Conservation (phyloP, 1,284 basidiomycete genomes). For the Boletus sp. region DNA sequence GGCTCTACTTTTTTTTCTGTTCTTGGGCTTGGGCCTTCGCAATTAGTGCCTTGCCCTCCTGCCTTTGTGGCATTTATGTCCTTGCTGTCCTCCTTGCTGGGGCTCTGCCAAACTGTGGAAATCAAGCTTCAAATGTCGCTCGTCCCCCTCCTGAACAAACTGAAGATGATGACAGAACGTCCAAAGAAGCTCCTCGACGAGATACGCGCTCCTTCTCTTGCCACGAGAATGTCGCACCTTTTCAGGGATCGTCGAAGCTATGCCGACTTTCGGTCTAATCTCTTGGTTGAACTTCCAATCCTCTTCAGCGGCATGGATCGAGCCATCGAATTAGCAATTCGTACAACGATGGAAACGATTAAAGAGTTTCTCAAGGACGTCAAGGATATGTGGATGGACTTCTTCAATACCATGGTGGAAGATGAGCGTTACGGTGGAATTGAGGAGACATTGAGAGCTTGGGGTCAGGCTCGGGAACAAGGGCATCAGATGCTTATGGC, state of each 20-base stretch:
- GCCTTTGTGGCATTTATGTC: slow-evolving; percentile 68
- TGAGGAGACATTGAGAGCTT: slow-evolving; percentile 63
- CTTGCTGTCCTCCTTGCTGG: slow-evolving; percentile 39
- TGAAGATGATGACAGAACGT: slow-evolving; percentile 55
- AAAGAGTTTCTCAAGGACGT: neutral
- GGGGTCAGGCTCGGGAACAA: slow-evolving; percentile 50
- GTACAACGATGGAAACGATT: slow-evolving; percentile 37
- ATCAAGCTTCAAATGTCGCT: slow-evolving; percentile 50
- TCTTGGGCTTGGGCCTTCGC: slow-evolving; percentile 57
- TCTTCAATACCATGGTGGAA: slow-evolving; percentile 73
- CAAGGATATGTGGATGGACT: slow-evolving; percentile 57
- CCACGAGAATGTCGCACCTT: slow-evolving; percentile 53
- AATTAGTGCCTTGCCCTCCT: slow-evolving; percentile 23
- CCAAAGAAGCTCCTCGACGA: slow-evolving; percentile 64
- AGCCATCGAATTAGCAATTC: neutral
- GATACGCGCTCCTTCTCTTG: slow-evolving; percentile 60
- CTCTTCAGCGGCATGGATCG: slow-evolving; percentile 40
- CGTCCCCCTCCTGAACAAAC: slow-evolving; percentile 53
- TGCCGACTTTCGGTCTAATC: neutral
- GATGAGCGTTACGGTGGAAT: slow-evolving; percentile 64
- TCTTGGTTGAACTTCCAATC: slow-evolving; percentile 2
- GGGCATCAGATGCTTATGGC: neutral
- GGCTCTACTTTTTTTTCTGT: slow-evolving; percentile 64
- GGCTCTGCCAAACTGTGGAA: slow-evolving; percentile 52
- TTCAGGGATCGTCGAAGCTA: slow-evolving; percentile 43